These are phyloP conservation scores for Phytophthora boehmeriae DNA, from an alignment of 352 stramenopile species.

Conservation along the genomic window DNA sequence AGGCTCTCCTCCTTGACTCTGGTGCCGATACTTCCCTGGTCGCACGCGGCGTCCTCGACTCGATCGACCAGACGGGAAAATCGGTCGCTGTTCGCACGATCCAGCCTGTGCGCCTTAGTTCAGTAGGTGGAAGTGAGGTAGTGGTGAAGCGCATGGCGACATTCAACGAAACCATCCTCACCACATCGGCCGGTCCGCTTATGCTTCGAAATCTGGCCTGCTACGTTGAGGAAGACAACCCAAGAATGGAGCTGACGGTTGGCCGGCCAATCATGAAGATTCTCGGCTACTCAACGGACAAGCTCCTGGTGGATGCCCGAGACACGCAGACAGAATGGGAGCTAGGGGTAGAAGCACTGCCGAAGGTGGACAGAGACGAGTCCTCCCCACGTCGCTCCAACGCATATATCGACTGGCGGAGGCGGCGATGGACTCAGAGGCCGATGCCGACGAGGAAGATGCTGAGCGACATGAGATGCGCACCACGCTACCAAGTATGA, in stretches of 20 bases:
- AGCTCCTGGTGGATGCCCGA: conserved; percentile 4
- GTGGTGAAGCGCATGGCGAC: neutral
- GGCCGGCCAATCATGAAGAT: conserved; percentile 19
- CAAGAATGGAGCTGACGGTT: conserved; percentile 1
- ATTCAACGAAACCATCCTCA: conserved; percentile 8
- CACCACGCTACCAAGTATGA: neutral
- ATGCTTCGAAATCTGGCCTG: conserved; percentile 7
- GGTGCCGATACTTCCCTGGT: conserved; percentile 14
- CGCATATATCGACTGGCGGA: neutral
- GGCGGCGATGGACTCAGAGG: neutral
- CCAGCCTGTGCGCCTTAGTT: neutral
- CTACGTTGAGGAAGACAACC: conserved; percentile 12
- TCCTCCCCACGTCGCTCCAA: too few relatives aligned
- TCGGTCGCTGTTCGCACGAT: neutral
- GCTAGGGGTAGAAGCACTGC: conserved; percentile 1
- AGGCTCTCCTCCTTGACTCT: conserved; percentile 8
- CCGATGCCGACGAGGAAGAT: neutral
- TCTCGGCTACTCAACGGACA: conserved; percentile 13
- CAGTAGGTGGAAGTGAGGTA: neutral
- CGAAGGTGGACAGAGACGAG: neutral
- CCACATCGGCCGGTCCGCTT: conserved; percentile 11
- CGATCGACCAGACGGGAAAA: neutral
- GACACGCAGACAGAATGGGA: neutral
- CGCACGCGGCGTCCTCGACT: conserved; percentile 7
- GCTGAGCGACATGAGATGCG: neutral